Evolutionary conservation across 2,329 filamentous ascomycete genomes (phyloP).

Genomic region (Fusarium siculi): DNA sequence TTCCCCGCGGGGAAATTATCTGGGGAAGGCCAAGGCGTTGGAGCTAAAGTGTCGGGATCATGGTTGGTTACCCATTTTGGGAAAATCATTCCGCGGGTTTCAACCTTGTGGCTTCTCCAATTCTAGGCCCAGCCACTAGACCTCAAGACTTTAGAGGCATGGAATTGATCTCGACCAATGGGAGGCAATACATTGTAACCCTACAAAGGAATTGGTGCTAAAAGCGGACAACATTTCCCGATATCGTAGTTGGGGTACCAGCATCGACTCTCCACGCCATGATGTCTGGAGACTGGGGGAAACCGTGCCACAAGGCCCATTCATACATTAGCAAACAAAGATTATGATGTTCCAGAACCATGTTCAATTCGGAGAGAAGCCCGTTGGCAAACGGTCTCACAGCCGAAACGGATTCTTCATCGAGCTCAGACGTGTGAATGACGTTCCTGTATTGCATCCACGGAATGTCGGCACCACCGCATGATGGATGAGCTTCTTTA

Average conservation of each 20-base stretch:
- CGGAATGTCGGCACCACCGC: background rate
- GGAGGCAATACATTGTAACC: accelerated
- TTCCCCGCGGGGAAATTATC: background rate
- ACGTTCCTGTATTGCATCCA: background rate
- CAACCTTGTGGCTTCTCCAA: background rate
- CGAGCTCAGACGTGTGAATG: background rate
- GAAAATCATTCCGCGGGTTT: background rate
- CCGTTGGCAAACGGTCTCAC: accelerated
- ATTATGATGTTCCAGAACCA: background rate
- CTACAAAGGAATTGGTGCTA: background rate
- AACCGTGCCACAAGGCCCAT: background rate
- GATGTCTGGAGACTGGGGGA: background rate
- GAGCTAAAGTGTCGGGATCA: background rate
- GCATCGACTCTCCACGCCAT: too few species aligned
- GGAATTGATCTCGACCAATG: background rate
- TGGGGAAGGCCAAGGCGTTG: background rate
- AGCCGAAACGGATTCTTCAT: too few species aligned
- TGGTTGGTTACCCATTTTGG: background rate
- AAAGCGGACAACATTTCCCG: background rate
- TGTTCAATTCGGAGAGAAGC: background rate
- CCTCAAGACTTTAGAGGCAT: background rate
- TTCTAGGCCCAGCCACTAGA: background rate
- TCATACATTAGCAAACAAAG: background rate
- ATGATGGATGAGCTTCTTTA: background rate
- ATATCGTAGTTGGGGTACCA: background rate